Percentiles rank a stretch among this genome's conserved stretches.
Evolutionary conservation across 257 asterid species (phyloP).

Genomic region (Buddleja alternifolia): DNA sequence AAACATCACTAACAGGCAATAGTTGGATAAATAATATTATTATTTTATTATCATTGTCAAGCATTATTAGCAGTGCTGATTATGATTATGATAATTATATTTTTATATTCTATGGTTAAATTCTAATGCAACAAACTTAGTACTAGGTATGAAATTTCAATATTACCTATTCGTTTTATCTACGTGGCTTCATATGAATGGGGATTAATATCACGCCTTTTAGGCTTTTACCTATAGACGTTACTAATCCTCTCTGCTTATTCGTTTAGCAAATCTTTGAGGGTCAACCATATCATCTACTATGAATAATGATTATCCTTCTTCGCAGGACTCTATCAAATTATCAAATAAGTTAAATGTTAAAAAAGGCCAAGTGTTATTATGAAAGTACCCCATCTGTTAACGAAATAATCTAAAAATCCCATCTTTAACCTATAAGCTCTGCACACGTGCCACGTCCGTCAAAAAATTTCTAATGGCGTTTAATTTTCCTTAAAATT

Average conservation of each 20-base stretch:
- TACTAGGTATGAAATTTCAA: background rate
- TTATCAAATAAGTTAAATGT: no score
- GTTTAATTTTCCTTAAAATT: no score
- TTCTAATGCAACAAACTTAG: constrained; percentile 27
- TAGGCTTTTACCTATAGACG: background rate
- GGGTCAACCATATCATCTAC: constrained; percentile 39
- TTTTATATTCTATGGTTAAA: constrained; percentile 24
- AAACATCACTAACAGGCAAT: no score
- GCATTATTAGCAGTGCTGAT: constrained; percentile 31
- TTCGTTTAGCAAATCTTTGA: constrained; percentile 32
- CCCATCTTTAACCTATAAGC: no score
- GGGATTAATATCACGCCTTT: background rate
- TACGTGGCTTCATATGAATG: constrained; percentile 16
- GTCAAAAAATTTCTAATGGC: no score
- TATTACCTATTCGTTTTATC: no score
- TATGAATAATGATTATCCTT: constrained; percentile 18
- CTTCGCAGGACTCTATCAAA: constrained; percentile 16
- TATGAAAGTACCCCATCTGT: no score
- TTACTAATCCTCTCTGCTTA: constrained; percentile 7
- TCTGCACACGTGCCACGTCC: no score
- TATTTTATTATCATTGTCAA: background rate
- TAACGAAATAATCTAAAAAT: no score
- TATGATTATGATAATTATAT: constrained; percentile 26
- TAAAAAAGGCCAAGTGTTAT: no score
- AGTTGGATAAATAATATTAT: no score